A percentile compares a stretch with the other conserved stretches of the same genome.
phyloP scores from a whole-genome alignment of 768 basidiomycete species.

The Auriscalpium vulgare region DNA sequence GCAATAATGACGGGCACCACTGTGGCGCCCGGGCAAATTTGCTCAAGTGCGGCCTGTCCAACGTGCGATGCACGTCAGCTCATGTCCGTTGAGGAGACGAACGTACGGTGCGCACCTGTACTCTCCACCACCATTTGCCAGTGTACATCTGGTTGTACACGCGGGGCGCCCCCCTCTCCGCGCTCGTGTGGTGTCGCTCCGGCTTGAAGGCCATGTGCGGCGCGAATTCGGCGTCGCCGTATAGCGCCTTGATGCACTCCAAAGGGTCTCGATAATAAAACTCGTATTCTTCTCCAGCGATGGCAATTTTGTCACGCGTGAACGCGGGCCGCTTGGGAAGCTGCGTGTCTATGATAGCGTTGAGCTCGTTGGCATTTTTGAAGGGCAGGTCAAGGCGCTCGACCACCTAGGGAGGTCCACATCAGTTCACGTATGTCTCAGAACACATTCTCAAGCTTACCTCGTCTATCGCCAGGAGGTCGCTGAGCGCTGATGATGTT shows the following conservation, averaged over 20 bases:
- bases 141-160: slow-evolving; percentile 18
- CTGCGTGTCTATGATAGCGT: neutral
- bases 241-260: neutral
- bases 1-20: slow-evolving; percentile 18
- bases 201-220: neutral
- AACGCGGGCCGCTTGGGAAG: neutral
- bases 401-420: neutral
- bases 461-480: neutral
- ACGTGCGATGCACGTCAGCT: too few species aligned
- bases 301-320: neutral
- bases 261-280: neutral
- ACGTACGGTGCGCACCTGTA: slow-evolving; percentile 13
- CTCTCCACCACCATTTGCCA: slow-evolving; percentile 20
- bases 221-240: neutral
- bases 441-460: neutral
- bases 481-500: neutral
- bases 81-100: too few species aligned
- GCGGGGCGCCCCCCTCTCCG: neutral
- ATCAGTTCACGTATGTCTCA: neutral
- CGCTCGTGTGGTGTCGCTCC: neutral
- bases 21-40: neutral
- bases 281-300: neutral
- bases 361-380: neutral
- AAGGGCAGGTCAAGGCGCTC: neutral
- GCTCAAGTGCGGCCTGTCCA: neutral